Evolutionary conservation across 306 rosid genomes (phyloP).

Genomic region (Abrus pulchellus): DNA sequence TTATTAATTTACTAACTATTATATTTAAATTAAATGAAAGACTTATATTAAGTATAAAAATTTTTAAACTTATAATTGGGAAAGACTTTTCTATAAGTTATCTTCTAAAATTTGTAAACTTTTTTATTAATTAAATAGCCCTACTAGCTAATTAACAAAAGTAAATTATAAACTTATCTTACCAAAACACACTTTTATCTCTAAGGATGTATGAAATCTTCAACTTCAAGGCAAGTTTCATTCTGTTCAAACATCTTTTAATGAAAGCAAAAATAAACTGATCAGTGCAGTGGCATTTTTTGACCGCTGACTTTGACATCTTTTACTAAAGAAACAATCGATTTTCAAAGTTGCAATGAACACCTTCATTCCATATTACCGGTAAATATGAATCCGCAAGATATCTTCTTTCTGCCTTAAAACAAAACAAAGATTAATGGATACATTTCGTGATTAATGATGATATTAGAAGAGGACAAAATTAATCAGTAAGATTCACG

Average conservation of each 20-base stretch:
- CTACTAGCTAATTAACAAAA: too few relatives aligned
- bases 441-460: neutral
- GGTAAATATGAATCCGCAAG: neutral
- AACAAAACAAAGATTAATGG: neutral
- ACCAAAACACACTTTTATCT: neutral
- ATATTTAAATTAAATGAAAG: too few relatives aligned
- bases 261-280: neutral
- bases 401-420: neutral
- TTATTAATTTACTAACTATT: too few relatives aligned
- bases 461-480: neutral
- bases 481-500: neutral
- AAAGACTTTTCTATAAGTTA: too few relatives aligned
- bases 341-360: neutral
- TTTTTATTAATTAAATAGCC: too few relatives aligned
- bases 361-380: too few relatives aligned
- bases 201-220: conserved; percentile 13
- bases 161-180: too few relatives aligned
- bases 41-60: too few relatives aligned
- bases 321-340: neutral
- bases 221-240: conserved; percentile 8
- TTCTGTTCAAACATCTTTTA: neutral
- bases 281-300: neutral
- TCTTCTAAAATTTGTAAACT: too few relatives aligned
- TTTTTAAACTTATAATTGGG: too few relatives aligned
- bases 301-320: conserved; percentile 10